Percentiles rank a stretch among this genome's conserved stretches.
Evolutionary conservation across 2,329 filamentous ascomycete species (phyloP).

Genomic region (Aspergillus japonicus): DNA sequence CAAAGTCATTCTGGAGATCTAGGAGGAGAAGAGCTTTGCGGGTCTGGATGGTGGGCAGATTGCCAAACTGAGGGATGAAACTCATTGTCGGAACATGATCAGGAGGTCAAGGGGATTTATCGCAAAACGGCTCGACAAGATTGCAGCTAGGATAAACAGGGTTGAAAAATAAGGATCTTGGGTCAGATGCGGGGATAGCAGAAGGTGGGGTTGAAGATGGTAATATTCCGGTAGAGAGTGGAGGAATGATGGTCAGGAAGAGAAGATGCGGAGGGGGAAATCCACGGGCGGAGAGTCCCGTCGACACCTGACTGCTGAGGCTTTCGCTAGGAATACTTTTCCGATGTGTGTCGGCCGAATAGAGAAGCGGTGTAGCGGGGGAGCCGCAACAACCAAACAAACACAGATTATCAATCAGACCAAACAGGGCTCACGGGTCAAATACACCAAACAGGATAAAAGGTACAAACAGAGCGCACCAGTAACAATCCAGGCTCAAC

Average conservation of each 20-base stretch:
- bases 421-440: not conserved
- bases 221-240: not conserved
- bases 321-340: not conserved
- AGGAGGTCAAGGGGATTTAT: not conserved
- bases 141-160: not conserved
- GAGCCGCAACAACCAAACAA: not conserved
- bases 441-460: too few relatives aligned
- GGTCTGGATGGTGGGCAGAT: conserved; percentile 54
- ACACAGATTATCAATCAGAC: not conserved
- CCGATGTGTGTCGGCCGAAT: not conserved
- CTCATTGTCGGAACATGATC: conserved; percentile 34
- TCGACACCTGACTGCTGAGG: not conserved
- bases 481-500: too few relatives aligned
- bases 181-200: too few relatives aligned
- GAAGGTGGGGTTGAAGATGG: too few relatives aligned
- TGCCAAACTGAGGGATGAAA: conserved; percentile 29
- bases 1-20: conserved; percentile 89
- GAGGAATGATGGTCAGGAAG: not conserved
- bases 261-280: not conserved
- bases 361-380: not conserved
- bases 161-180: too few relatives aligned
- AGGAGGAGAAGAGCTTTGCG: conserved; percentile 74
- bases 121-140: not conserved
- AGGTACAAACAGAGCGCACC: too few relatives aligned
- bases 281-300: not conserved